Base-by-base conservation (phyloP, 352 stramenopile species). In the Phytophthora niederhauseri region DNA sequence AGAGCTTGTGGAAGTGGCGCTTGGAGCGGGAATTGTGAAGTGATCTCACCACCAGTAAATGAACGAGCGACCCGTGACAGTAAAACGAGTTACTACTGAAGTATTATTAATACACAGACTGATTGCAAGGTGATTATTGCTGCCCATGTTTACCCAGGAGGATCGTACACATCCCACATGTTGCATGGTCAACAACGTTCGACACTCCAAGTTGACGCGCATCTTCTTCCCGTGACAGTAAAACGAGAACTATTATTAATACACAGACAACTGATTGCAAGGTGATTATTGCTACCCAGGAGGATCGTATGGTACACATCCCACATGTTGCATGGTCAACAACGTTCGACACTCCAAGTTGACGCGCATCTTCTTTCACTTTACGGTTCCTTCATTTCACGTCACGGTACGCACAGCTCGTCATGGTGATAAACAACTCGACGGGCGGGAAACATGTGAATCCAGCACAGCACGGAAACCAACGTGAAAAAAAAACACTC, bases 251-350 rank as follows among this genome's bases (percentile, higher is more conserved):
- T n/a, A 26, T 26, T 26, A 51, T 24, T 26, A 15, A 7, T 20
- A 6, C 59, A 66, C 20, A n/a, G 55, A 8, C 22, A n/a, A n/a
- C n/a, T 48, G 19, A 62, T 61, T 61, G 26, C 58, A 43, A 34
- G 20, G 26, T 48, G 45, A 54, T 49, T n/a, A n/a, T n/a, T n/a
- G n/a, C n/a, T n/a, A n/a, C n/a, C n/a, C n/a, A n/a, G n/a, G n/a
- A n/a, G n/a, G 45, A 57, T 64, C 30, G 20, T 46, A 22, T 64
- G 30, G 24, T 57, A 45, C 26, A 45, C 15, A 17, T 43, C 22
- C 24, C 24, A 55, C 11, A 28, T 34, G 6, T 36, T 50, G 26
- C 45, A 17, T 64, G 45, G 45, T 64, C 57, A 64, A 64, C 57
- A 64, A 26, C 9, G 45, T 3, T 51, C 0, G 15, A 30, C 50